Evolutionary conservation across 176 grass and related monocot genomes (phyloP).

Genomic region (Oryza rufipogon): DNA sequence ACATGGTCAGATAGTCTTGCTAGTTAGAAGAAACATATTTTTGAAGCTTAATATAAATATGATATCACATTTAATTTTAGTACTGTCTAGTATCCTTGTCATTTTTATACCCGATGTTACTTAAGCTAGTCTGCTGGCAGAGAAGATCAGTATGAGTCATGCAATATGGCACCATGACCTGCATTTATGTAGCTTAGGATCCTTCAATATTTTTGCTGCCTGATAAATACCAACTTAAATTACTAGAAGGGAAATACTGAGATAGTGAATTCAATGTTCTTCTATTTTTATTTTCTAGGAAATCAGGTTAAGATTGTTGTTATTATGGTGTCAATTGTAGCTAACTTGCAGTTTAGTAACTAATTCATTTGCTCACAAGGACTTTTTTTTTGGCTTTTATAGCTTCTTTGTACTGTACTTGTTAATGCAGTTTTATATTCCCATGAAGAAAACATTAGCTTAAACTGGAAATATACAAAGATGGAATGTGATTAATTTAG

Average conservation of each 20-base stretch:
- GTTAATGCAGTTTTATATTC: background rate
- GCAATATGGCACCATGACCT: background rate
- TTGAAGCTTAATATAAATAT: constrained; percentile 34
- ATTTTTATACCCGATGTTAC: constrained; percentile 10
- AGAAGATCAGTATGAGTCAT: constrained; percentile 16
- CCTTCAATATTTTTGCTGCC: background rate
- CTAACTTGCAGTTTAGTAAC: constrained; percentile 11
- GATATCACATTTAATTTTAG: background rate
- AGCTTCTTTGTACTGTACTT: background rate
- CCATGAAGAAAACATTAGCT: constrained; percentile 1
- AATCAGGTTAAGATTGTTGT: background rate
- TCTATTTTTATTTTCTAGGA: background rate
- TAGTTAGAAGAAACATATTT: background rate
- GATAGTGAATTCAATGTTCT: background rate
- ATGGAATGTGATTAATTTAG: constrained; percentile 9
- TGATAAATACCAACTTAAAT: background rate
- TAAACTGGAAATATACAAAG: background rate
- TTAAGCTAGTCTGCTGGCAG: constrained; percentile 11
- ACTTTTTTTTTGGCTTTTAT: constrained; percentile 10
- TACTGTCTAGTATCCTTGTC: background rate
- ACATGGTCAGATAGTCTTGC: background rate
- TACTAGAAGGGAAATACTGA: constrained; percentile 26
- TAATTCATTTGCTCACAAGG: constrained; percentile 10
- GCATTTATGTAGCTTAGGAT: background rate
- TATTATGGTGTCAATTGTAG: background rate